Percentiles rank a stretch among this genome's conserved stretches.
Evolutionary conservation across 1,284 basidiomycete species (phyloP).

Genomic region (Sanghuangporus weigelae): DNA sequence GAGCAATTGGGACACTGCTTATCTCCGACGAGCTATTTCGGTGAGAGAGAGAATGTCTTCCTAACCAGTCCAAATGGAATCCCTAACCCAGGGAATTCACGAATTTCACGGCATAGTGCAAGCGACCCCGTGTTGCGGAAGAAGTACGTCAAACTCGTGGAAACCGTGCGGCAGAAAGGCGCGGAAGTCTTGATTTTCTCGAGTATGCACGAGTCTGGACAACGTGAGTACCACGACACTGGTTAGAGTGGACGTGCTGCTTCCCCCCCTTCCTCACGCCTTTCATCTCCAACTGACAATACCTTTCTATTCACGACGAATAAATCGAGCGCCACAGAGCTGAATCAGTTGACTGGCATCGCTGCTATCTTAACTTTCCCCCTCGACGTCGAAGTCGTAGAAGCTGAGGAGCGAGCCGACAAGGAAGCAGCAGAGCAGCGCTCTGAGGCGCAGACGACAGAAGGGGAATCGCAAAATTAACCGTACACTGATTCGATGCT

Average conservation of each 20-base stretch:
- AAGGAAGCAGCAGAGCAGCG: constrained; percentile 42
- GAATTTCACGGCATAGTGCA: constrained; percentile 40
- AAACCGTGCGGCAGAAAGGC: constrained; percentile 83
- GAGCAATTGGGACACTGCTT: constrained; percentile 90
- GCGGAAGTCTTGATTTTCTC: constrained; percentile 96
- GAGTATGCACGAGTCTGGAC: constrained; percentile 98
- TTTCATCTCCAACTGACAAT: constrained; percentile 5
- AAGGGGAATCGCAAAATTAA: background rate
- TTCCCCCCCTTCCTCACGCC: background rate
- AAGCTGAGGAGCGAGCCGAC: constrained; percentile 74
- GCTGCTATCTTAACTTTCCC: constrained; percentile 97
- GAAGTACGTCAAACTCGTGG: constrained; percentile 86
- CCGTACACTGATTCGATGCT: background rate
- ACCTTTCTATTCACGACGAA: background rate
- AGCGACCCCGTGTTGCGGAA: constrained; percentile 73
- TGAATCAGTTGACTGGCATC: constrained; percentile 93
- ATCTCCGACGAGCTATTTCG: constrained; percentile 96
- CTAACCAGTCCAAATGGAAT: background rate
- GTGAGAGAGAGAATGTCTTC: constrained; percentile 36
- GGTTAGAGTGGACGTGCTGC: background rate
- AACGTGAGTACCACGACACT: constrained; percentile 54
- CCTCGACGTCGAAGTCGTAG: constrained; percentile 90
- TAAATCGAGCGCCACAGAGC: constrained; percentile 46
- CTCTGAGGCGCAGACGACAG: background rate
- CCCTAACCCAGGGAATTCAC: background rate